Evolutionary conservation across 192 early-diverging fungal species (phyloP), one percentile per base, ranked within the genome.

Genomic region (Coemansia sp.): DNA sequence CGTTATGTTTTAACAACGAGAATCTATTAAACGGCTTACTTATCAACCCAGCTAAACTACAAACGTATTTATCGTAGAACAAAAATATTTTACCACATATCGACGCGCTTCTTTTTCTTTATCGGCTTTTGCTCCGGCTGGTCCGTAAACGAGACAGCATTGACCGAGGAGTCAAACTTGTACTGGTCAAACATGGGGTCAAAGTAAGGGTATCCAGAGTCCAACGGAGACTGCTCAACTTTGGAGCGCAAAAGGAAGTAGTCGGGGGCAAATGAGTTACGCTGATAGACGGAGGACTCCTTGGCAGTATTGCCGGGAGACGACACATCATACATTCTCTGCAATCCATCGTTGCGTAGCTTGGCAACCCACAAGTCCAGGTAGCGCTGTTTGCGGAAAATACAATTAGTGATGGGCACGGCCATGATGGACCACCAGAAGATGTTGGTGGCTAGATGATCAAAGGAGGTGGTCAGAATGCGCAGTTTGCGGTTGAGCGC

Each of bases 361-460:
- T 55, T 72, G 18, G 10, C 33, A 0, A 57, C 16, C 70, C 70
- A 78, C 47, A n/a, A 2, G 8, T 33, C 43, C 20, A 70, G 46
- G 39, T 70, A 70, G 16, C 10, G 19, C 20, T 65, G 28, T 14
- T 57, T 39, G 43, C 47, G 42, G 38, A 63, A 50, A 12, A 70
- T 5, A 44, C 74, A 67, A 10, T 66, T 65, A 39, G 30, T 52
- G 14, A 78, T 0, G 1, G 74, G 68, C 11, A 57, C 50, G 1
- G 43, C 67, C 74, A 78, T 78, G 20, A 70, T 55, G 1, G 41
- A 20, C 74, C 74, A 78, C 67, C 71, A 80, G 8, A 64, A 50
- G 6, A 64, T 11, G 5, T 67, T 63, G 11, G 56, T 44, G 10
- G 67, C 53, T 13, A 70, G 21, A 14, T 76, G 72, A 50, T 59